Percentiles rank a stretch among this genome's conserved stretches.
phyloP scores from a whole-genome alignment of 495 filamentous ascomycete species.

The Xylaria telfairii region DNA sequence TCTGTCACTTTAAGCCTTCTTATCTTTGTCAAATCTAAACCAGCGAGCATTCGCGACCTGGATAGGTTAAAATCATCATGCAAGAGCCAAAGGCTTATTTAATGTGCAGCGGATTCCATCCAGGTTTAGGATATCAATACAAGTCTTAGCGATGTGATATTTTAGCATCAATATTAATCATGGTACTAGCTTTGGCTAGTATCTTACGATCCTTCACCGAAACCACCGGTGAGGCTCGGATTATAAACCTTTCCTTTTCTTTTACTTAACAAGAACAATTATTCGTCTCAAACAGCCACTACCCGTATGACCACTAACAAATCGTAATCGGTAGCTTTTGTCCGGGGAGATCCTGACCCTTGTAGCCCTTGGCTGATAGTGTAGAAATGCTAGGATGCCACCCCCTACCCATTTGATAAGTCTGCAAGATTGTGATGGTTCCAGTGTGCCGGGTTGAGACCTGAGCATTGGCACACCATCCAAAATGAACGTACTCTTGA shows the following conservation, averaged over 20 bases:
- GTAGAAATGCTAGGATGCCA: not conserved
- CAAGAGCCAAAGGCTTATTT: not conserved
- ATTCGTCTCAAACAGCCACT: not conserved
- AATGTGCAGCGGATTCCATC: not conserved
- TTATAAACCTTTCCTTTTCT: not conserved
- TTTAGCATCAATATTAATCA: not conserved
- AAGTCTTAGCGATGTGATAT: not conserved
- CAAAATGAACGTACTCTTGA: not conserved
- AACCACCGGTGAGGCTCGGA: not conserved
- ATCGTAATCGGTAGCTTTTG: not conserved
- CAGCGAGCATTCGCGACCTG: not conserved
- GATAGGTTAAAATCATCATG: not conserved
- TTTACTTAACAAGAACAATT: not conserved
- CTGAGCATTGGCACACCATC: not conserved
- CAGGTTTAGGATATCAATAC: not conserved
- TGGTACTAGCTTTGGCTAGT: not conserved
- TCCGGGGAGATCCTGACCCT: not conserved
- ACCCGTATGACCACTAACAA: not conserved
- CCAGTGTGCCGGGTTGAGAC: slow-evolving; percentile 9
- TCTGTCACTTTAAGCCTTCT: not conserved
- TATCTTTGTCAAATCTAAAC: not conserved
- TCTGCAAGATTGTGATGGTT: slow-evolving; percentile 10
- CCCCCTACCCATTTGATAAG: not conserved
- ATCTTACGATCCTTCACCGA: not conserved
- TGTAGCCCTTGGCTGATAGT: not conserved